phyloP scores from a whole-genome alignment of 371 early-diverging fungal genomes.

The Nematocida parisii region DNA sequence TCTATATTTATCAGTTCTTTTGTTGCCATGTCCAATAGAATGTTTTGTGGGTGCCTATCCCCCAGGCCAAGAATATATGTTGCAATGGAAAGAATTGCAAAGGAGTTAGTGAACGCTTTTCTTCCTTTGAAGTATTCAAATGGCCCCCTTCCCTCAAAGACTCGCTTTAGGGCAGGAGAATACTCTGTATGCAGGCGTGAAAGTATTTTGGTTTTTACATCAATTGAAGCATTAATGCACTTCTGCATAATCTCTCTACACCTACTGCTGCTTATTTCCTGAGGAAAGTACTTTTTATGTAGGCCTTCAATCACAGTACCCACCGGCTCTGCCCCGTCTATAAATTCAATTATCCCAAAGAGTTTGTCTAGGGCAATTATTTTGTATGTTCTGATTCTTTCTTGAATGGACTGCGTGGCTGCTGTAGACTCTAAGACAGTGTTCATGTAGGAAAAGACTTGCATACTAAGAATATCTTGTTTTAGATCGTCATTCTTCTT shows the following conservation, averaged over 20 bases:
- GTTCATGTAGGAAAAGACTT: conserved; percentile 54
- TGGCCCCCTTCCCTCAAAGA: conserved; percentile 61
- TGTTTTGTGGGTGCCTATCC: conserved; percentile 91
- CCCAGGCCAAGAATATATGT: conserved; percentile 93
- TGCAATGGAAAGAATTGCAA: conserved; percentile 94
- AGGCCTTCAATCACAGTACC: conserved; percentile 33
- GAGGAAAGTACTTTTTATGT: conserved; percentile 12
- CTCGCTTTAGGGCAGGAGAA: conserved; percentile 35
- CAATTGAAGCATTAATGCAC: neutral
- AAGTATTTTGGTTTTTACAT: conserved; percentile 14
- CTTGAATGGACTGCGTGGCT: conserved; percentile 7
- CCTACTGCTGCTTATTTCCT: conserved; percentile 7
- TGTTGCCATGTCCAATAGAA: conserved; percentile 83
- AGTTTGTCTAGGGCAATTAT: conserved; percentile 49
- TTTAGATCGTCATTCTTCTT: conserved; percentile 52
- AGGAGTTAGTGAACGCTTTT: conserved; percentile 80
- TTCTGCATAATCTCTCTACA: conserved; percentile 27
- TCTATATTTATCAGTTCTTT: conserved; percentile 96
- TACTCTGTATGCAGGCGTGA: neutral
- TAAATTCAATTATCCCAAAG: conserved; percentile 53
- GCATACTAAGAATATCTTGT: conserved; percentile 56
- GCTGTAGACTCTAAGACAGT: neutral
- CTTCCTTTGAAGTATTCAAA: conserved; percentile 75
- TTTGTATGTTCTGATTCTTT: conserved; percentile 45
- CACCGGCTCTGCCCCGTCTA: conserved; percentile 28